Conservation (phyloP, 257 asterid genomes). For the Fraxinus anomala region DNA sequence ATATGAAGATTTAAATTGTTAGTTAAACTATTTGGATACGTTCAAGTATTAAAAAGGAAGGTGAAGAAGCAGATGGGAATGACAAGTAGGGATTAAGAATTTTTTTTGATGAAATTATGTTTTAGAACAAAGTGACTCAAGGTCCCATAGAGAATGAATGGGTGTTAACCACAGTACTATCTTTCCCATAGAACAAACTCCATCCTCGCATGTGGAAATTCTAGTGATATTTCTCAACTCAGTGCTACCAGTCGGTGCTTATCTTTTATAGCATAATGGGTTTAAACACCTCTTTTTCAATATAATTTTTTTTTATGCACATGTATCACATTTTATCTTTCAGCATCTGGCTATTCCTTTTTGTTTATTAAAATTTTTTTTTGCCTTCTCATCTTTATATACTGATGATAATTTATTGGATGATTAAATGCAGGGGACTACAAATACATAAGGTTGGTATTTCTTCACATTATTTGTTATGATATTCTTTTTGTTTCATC, state of each 20-base stretch:
- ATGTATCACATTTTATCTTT: background rate
- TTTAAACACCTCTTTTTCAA: background rate
- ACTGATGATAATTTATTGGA: conserved; percentile 38
- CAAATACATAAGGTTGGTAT: conserved; percentile 76
- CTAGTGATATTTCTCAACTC: conserved; percentile 1
- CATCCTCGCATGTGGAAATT: conserved; percentile 10
- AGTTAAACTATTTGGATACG: background rate
- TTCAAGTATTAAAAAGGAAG: background rate
- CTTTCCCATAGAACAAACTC: background rate
- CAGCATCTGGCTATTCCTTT: background rate
- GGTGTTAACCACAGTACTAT: background rate
- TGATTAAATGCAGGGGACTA: conserved; percentile 75
- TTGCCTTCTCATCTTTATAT: conserved; percentile 4
- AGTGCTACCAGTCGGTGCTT: background rate
- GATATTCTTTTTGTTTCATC: conserved; percentile 6
- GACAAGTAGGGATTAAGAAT: background rate
- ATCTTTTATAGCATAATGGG: background rate
- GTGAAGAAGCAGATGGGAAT: background rate
- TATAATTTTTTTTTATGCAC: background rate
- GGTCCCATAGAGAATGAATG: background rate
- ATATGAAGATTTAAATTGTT: background rate
- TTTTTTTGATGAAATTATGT: background rate
- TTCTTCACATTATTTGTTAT: conserved; percentile 16
- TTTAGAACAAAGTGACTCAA: background rate
- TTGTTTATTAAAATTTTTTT: conserved; percentile 5